Evolutionary conservation across 148 eudicot species (phyloP).

Genomic region (Vaccinium macrocarpon): DNA sequence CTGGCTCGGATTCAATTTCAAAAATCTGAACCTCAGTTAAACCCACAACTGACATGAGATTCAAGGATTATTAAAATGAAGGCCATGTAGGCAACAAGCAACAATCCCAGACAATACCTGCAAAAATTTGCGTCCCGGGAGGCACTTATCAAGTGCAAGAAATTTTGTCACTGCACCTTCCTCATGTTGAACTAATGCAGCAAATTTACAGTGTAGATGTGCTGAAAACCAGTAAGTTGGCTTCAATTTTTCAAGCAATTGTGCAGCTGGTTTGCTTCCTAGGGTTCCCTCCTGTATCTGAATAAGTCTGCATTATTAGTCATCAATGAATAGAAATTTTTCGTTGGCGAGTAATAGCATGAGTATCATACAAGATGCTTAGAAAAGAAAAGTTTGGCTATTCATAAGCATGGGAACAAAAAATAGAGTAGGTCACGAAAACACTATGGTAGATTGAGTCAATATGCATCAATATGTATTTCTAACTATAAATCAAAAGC

Average conservation of each 20-base stretch:
- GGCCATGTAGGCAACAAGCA: conserved; percentile 11
- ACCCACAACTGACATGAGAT: conserved; percentile 14
- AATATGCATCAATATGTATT: not conserved
- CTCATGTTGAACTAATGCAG: conserved; percentile 86
- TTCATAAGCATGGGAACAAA: not conserved
- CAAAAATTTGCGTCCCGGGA: conserved; percentile 76
- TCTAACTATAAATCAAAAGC: not conserved
- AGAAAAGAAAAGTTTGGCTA: not conserved
- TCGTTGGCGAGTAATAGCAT: not conserved
- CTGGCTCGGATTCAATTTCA: conserved; percentile 82
- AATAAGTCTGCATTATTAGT: not conserved
- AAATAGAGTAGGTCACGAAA: not conserved
- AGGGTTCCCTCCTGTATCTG: conserved; percentile 73
- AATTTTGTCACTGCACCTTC: conserved; percentile 74
- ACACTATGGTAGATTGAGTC: not conserved
- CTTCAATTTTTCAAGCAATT: conserved; percentile 68
- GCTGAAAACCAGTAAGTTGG: conserved; percentile 98
- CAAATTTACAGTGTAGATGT: conserved; percentile 90
- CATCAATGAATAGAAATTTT: not conserved
- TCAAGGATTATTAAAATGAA: conserved; percentile 9
- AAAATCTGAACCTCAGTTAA: conserved; percentile 44
- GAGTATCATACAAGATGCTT: conserved; percentile 10
- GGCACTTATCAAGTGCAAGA: conserved; percentile 98
- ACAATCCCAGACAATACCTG: conserved; percentile 49
- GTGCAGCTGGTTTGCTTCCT: conserved; percentile 92